These are phyloP conservation scores for Boletus barrowsii DNA, from an alignment of 768 basidiomycete species.

Conservation along the genomic window DNA sequence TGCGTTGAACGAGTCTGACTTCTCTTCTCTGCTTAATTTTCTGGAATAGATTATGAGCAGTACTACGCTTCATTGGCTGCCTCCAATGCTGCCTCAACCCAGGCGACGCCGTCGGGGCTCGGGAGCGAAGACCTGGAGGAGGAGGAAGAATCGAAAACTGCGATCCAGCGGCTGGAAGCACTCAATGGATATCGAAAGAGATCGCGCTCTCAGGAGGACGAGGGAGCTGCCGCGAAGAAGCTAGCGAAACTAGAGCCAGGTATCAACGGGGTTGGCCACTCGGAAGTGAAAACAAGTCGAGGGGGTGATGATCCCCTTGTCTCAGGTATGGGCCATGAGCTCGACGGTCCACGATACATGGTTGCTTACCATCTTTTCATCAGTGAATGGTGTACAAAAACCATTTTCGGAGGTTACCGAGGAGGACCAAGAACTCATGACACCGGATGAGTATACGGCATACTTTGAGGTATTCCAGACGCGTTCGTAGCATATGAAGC, in stretches of 20 bases:
- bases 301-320: slow-evolving; percentile 57
- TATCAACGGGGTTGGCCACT: slow-evolving; percentile 12
- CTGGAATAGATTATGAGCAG: slow-evolving; percentile 64
- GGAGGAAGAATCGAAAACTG: slow-evolving; percentile 71
- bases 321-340: slow-evolving; percentile 47
- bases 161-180: slow-evolving; percentile 62
- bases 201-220: slow-evolving; percentile 64
- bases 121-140: slow-evolving; percentile 59
- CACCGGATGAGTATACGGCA: slow-evolving; percentile 85
- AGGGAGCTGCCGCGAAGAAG: slow-evolving; percentile 40
- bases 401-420: slow-evolving; percentile 82
- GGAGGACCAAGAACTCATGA: slow-evolving; percentile 91
- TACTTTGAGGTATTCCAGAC: slow-evolving; percentile 71
- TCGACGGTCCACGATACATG: not conserved
- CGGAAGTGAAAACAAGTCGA: not conserved
- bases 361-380: not conserved
- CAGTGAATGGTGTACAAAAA: slow-evolving; percentile 75
- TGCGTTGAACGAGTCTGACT: slow-evolving; percentile 33
- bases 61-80: slow-evolving; percentile 79
- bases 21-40: not conserved
- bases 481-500: slow-evolving; percentile 23
- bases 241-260: slow-evolving; percentile 41
- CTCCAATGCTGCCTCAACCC: slow-evolving; percentile 54
- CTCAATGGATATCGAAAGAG: slow-evolving; percentile 73
- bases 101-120: slow-evolving; percentile 58